Evolutionary conservation across 495 filamentous ascomycete species (phyloP).

Genomic region (Viridothelium virens): DNA sequence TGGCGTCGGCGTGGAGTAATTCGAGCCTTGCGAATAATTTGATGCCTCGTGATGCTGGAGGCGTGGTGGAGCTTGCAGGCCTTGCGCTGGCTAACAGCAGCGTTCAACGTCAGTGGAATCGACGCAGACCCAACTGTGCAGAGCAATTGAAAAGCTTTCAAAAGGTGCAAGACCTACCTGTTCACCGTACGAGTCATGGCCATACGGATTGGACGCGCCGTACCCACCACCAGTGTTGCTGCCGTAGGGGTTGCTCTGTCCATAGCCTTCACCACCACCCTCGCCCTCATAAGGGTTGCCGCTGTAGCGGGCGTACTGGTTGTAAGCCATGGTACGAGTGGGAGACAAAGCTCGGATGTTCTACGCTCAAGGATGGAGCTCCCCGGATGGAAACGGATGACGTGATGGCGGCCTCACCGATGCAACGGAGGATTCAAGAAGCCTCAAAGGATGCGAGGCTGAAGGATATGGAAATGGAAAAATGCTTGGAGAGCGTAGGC

Average conservation of each 20-base stretch:
- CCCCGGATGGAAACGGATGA: constrained; percentile 12
- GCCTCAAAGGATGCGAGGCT: not conserved
- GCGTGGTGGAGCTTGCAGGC: constrained; percentile 15
- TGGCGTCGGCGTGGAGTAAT: constrained; percentile 24
- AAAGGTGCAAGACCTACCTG: constrained; percentile 16
- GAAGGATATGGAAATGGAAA: not conserved
- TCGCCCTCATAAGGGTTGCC: constrained; percentile 26
- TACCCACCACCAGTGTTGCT: constrained; percentile 42
- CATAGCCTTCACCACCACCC: constrained; percentile 13
- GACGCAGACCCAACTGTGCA: constrained; percentile 3
- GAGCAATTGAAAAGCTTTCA: not conserved
- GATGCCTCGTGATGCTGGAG: constrained; percentile 28
- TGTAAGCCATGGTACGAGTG: constrained; percentile 21
- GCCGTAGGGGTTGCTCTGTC: constrained; percentile 41
- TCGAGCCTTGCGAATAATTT: constrained; percentile 29
- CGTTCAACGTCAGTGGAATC: not conserved
- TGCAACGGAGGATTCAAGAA: not conserved
- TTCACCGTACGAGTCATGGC: constrained; percentile 19
- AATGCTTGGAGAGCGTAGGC: not conserved
- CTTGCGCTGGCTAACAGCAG: constrained; percentile 15
- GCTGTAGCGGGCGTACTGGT: constrained; percentile 24
- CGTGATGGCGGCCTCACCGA: not conserved
- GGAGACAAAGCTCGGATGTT: not conserved
- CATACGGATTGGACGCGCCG: constrained; percentile 36
- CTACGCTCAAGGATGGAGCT: not conserved